Evolutionary conservation across 176 grass and related monocot species (phyloP).

Genomic region (Raddia guianensis): DNA sequence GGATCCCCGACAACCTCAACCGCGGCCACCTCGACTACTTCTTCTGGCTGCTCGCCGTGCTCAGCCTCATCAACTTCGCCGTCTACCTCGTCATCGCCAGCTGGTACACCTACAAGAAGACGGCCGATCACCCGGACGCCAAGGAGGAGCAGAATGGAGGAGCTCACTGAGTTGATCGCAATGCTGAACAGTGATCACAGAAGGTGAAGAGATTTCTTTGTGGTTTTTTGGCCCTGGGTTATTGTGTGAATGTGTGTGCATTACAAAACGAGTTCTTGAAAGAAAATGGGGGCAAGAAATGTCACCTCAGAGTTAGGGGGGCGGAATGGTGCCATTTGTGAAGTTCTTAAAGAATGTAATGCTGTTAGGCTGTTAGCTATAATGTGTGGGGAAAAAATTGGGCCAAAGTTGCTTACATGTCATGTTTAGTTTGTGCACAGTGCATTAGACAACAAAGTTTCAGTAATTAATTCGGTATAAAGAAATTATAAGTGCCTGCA

Average conservation of each 20-base stretch:
- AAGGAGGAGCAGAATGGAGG: background rate
- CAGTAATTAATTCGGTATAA: background rate
- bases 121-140: constrained; percentile 38
- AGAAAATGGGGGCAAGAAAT: background rate
- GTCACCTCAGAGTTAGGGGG: too few relatives aligned
- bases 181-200: background rate
- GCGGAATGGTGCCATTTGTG: background rate
- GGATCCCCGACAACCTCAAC: constrained; percentile 90
- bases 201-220: constrained; percentile 10
- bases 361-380: background rate
- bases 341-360: background rate
- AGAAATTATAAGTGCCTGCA: background rate
- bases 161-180: constrained; percentile 40
- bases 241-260: background rate
- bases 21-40: constrained; percentile 83
- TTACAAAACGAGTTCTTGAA: background rate
- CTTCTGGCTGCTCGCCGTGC: constrained; percentile 74
- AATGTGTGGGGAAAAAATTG: background rate
- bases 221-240: background rate
- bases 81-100: constrained; percentile 64
- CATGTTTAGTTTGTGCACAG: background rate
- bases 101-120: constrained; percentile 93
- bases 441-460: background rate
- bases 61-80: constrained; percentile 68
- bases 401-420: background rate